Conservation (phyloP, 2,329 filamentous ascomycete species). For the Berkeleyomyces rouxiae region DNA sequence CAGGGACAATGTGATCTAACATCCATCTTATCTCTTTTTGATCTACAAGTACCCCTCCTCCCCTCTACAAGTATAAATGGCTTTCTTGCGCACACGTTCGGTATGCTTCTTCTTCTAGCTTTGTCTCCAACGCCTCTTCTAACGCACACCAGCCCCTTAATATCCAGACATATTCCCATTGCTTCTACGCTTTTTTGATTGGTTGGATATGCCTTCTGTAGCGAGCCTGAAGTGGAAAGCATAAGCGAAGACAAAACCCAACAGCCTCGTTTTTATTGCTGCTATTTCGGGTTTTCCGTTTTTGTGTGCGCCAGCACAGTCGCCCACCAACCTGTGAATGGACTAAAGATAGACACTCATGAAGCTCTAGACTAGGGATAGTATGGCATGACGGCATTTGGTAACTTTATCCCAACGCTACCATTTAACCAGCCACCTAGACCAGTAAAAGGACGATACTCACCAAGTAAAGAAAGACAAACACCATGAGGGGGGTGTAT, state of each 20-base stretch:
- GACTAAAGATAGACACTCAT: no score
- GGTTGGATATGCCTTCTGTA: background rate
- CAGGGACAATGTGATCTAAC: no score
- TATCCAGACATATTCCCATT: background rate
- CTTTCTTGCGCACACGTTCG: background rate
- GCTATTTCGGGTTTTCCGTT: background rate
- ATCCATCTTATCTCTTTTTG: no score
- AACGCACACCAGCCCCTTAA: background rate
- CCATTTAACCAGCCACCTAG: no score
- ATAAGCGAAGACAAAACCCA: background rate
- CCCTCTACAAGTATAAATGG: no score
- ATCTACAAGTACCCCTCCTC: no score
- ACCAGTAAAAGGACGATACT: background rate
- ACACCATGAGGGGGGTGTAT: background rate
- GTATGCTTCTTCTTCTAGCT: background rate
- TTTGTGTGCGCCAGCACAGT: background rate
- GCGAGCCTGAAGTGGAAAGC: background rate
- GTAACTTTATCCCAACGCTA: no score
- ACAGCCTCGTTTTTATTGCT: background rate
- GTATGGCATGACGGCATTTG: no score
- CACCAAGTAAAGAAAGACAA: background rate
- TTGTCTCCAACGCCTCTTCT: background rate
- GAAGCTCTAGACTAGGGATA: no score
- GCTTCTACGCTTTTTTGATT: background rate
- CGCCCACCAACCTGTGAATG: background rate